Conservation (phyloP, 345 rosid genomes). For the Erodium maritimum region DNA sequence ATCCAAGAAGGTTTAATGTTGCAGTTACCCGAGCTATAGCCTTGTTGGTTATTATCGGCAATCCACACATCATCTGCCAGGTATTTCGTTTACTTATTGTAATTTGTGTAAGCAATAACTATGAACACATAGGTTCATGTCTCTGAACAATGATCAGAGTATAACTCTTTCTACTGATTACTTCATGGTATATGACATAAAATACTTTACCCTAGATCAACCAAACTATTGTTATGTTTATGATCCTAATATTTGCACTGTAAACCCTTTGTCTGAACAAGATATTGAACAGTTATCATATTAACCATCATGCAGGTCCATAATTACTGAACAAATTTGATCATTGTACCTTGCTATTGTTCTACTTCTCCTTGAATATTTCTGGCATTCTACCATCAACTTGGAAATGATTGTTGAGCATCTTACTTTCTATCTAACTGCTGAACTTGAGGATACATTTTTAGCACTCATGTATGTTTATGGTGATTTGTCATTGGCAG, state of each 20-base stretch:
- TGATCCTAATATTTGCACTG: background rate
- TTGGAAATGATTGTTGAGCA: conserved; percentile 1
- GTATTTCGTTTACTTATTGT: conserved; percentile 19
- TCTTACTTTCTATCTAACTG: no score
- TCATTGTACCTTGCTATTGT: no score
- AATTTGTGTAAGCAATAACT: no score
- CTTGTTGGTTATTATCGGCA: conserved; percentile 61
- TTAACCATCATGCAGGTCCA: no score
- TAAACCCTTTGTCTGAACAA: no score
- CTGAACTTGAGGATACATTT: no score
- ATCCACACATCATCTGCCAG: conserved; percentile 75
- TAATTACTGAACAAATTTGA: no score
- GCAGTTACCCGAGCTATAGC: conserved; percentile 81
- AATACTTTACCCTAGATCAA: background rate
- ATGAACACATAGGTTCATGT: background rate
- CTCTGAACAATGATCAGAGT: background rate
- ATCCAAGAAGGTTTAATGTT: conserved; percentile 81
- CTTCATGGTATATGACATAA: background rate
- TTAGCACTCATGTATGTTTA: conserved; percentile 1
- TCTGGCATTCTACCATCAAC: no score
- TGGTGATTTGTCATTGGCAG: conserved; percentile 20
- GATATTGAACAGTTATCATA: no score
- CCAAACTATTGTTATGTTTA: background rate
- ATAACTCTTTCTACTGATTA: background rate
- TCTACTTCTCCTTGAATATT: no score